These are phyloP conservation scores for Umbelopsis isabellina DNA, from an alignment of 192 early-diverging fungal genomes.

Conservation along the genomic window DNA sequence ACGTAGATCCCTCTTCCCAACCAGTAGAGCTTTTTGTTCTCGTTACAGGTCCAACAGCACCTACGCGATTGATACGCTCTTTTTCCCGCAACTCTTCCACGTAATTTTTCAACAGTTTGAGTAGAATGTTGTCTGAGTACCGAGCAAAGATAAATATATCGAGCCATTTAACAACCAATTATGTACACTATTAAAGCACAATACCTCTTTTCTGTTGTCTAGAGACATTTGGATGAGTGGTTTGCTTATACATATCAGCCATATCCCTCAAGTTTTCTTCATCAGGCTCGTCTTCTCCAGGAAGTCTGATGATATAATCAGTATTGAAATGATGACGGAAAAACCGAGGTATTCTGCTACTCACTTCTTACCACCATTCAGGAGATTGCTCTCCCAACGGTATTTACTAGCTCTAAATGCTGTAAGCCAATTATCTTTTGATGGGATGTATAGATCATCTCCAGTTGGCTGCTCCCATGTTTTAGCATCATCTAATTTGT, in stretches of 20 bases:
- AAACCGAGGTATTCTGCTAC: neutral
- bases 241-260: slow-evolving; percentile 11
- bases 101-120: neutral
- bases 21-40: neutral
- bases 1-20: slow-evolving; percentile 1
- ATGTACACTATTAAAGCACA: neutral
- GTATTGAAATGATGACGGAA: neutral
- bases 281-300: slow-evolving; percentile 1
- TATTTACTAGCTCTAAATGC: neutral
- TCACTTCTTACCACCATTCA: neutral
- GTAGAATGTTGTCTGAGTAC: neutral
- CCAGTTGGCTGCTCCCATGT: neutral
- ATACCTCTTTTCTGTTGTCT: neutral
- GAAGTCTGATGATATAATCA: neutral
- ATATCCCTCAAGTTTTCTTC: neutral
- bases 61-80: neutral
- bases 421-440: neutral
- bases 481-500: neutral
- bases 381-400: slow-evolving; percentile 1
- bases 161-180: neutral
- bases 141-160: neutral
- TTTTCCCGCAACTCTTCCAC: neutral
- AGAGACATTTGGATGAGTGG: neutral
- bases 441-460: neutral
- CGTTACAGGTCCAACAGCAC: neutral